Conservation (phyloP, 1,139 yeast species). For the Blastobotrys ciferrii region DNA sequence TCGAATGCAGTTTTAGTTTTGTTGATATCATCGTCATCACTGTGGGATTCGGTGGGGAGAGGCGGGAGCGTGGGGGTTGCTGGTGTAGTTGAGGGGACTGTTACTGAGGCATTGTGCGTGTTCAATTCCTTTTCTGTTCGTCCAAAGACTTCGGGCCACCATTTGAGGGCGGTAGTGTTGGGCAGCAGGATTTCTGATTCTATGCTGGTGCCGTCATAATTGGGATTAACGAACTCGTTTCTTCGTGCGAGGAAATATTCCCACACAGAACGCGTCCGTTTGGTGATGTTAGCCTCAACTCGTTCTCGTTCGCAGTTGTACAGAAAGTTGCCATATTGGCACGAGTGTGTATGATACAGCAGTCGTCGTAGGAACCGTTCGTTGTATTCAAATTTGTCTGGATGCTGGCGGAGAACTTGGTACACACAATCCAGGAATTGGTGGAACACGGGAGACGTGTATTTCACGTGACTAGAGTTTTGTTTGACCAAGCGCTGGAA, state of each 20-base stretch:
- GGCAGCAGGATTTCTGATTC: conserved; percentile 56
- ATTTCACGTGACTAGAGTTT: conserved; percentile 41
- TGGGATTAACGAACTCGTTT: conserved; percentile 62
- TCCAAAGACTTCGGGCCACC: conserved; percentile 90
- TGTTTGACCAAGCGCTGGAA: conserved; percentile 35
- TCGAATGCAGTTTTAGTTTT: conserved; percentile 15
- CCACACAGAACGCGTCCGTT: conserved; percentile 80
- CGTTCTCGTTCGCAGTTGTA: conserved; percentile 72
- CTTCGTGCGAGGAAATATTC: conserved; percentile 81
- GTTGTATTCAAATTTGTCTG: conserved; percentile 76
- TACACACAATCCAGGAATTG: conserved; percentile 89
- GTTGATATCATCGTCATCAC: conserved; percentile 12
- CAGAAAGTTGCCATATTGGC: conserved; percentile 91
- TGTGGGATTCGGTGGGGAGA: conserved; percentile 9
- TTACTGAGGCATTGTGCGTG: conserved; percentile 10
- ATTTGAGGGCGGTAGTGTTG: conserved; percentile 62
- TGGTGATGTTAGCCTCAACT: conserved; percentile 40
- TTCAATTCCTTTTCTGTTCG: conserved; percentile 81
- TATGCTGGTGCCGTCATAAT: conserved; percentile 35
- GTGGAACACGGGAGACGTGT: conserved; percentile 86
- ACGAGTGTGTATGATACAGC: conserved; percentile 83
- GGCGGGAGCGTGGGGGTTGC: neutral
- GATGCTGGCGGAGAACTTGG: conserved; percentile 71
- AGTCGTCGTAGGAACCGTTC: conserved; percentile 82
- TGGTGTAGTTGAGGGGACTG: conserved; percentile 9